These are phyloP conservation scores for Rutstroemia sp. DNA, from an alignment of 2,329 filamentous ascomycete genomes.

Conservation along the genomic window DNA sequence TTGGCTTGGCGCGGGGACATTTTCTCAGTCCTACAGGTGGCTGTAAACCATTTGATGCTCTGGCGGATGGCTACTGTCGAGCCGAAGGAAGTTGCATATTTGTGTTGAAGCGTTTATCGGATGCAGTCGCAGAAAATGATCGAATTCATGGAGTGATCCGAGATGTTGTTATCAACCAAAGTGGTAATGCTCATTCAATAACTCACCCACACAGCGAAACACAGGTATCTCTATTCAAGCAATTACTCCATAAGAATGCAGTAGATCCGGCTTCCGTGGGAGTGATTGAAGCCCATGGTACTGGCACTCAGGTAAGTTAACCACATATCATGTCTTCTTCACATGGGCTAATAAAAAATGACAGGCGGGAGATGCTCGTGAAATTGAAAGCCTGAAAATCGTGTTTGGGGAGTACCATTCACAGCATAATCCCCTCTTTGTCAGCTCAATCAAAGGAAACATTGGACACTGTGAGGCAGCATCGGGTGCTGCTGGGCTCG, in stretches of 20 bases:
- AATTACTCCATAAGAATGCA: too few species aligned
- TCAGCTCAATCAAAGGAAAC: conserved; percentile 1
- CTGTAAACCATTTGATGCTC: conserved; percentile 35
- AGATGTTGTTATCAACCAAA: conserved; percentile 45
- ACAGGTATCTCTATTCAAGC: conserved; percentile 26
- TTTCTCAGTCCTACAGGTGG: conserved; percentile 6
- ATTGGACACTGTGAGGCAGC: conserved; percentile 4
- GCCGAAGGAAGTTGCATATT: conserved; percentile 42
- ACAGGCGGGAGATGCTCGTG: too few species aligned
- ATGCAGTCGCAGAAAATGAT: conserved; percentile 35
- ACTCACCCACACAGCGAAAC: conserved; percentile 43
- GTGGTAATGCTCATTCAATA: conserved; percentile 52
- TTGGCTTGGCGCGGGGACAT: not conserved
- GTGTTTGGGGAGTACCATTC: too few species aligned
- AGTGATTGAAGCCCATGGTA: too few species aligned
- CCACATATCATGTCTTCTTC: too few species aligned
- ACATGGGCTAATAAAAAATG: too few species aligned
- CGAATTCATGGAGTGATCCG: conserved; percentile 47
- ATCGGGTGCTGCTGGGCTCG: not conserved
- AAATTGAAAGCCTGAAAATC: too few species aligned
- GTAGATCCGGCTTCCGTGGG: too few species aligned
- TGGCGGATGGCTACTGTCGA: conserved; percentile 48
- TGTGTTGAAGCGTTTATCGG: conserved; percentile 35
- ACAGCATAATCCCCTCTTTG: not conserved
- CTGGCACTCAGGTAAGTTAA: too few species aligned